Percentiles rank a stretch among this genome's conserved stretches.
These are phyloP conservation scores for Pleurostoma richardsiae DNA, from an alignment of 2,329 filamentous ascomycete genomes.

Conservation along the genomic window DNA sequence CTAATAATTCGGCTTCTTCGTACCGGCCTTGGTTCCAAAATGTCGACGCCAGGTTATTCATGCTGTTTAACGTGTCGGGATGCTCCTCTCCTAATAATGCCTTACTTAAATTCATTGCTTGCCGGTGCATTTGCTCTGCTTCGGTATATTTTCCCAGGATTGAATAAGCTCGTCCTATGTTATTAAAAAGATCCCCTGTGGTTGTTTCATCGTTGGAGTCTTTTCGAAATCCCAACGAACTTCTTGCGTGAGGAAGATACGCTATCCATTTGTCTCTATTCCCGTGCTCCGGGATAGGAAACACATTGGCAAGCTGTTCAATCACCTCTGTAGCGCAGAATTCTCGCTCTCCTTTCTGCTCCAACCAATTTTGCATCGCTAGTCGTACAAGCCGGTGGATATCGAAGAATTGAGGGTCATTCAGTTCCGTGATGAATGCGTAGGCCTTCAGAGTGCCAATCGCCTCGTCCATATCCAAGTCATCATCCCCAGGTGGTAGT, in stretches of 20 bases:
- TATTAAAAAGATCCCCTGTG: background rate
- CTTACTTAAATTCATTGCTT: constrained; percentile 2
- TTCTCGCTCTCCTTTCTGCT: constrained; percentile 4
- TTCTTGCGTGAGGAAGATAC: constrained; percentile 15
- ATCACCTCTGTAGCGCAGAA: constrained; percentile 4
- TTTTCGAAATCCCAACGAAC: constrained; percentile 2
- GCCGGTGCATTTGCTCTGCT: constrained; percentile 6
- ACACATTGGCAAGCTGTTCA: constrained; percentile 5
- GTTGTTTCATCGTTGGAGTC: background rate
- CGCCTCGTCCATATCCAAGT: constrained; percentile 13
- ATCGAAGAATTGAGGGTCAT: constrained; percentile 12
- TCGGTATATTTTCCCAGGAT: constrained; percentile 3
- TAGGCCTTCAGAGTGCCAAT: constrained; percentile 19
- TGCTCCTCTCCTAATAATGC: constrained; percentile 11
- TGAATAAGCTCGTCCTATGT: no score
- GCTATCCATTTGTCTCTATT: constrained; percentile 12
- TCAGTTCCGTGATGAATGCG: constrained; percentile 20
- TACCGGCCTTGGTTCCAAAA: constrained; percentile 2
- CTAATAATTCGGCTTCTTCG: constrained; percentile 8
- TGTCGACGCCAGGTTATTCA: constrained; percentile 6
- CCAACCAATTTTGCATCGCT: constrained; percentile 21
- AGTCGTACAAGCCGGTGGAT: constrained; percentile 25
- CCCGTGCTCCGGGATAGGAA: constrained; percentile 8
- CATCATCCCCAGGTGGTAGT: constrained; percentile 9
- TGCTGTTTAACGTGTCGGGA: constrained; percentile 7